phyloP scores from a whole-genome alignment of 169 alveolate genomes.

The Cryptosporidium sp. region DNA sequence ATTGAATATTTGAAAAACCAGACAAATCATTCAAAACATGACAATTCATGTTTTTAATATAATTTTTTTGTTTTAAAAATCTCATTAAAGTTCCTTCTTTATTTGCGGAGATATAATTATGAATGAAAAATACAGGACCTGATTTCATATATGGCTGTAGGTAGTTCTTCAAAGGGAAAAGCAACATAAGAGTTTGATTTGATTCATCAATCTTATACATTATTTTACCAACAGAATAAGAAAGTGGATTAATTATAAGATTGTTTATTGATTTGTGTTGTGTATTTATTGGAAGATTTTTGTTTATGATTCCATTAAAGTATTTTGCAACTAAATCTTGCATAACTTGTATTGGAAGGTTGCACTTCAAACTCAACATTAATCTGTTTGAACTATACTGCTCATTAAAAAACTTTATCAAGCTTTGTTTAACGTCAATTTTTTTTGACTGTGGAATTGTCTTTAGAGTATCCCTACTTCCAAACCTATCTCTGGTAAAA shows the following conservation, averaged over 20 bases:
- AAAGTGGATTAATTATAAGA: conserved; percentile 1
- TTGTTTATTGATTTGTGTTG: background rate
- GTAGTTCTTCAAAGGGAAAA: conserved; percentile 25
- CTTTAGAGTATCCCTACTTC: conserved; percentile 5
- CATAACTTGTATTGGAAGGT: conserved; percentile 1
- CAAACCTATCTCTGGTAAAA: conserved; percentile 9
- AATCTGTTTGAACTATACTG: conserved; percentile 27
- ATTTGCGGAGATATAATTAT: background rate
- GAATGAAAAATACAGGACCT: conserved; percentile 28
- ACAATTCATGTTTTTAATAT: background rate
- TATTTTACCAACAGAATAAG: conserved; percentile 1
- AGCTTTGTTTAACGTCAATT: background rate
- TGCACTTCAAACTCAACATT: background rate
- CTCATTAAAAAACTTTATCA: conserved; percentile 18
- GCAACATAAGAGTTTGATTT: background rate
- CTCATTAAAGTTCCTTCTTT: conserved; percentile 5
- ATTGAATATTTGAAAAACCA: conserved; percentile 23
- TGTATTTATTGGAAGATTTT: background rate
- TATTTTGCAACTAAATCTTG: background rate
- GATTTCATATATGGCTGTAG: conserved; percentile 13
- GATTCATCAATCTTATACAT: background rate
- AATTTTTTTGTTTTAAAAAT: background rate
- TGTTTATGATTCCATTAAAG: conserved; percentile 7
- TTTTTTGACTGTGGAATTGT: background rate
- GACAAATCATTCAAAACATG: background rate